A percentile compares a stretch with the other conserved stretches of the same genome.
phyloP scores from a whole-genome alignment of 2,329 filamentous ascomycete species.

The Aureobasidium mangrovei region DNA sequence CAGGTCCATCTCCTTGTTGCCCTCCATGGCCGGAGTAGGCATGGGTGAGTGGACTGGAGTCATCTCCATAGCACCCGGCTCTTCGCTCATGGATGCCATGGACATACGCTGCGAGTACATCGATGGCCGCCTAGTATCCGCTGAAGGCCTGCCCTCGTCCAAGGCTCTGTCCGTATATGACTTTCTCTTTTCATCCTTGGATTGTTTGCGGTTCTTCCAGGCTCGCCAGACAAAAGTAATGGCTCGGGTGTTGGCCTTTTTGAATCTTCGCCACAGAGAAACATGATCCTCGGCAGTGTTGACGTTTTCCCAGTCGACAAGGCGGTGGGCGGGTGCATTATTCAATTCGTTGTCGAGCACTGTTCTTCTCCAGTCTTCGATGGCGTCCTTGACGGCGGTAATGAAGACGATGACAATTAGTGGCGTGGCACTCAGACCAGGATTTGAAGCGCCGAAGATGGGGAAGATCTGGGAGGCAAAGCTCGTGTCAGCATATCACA shows the following conservation, averaged over 20 bases:
- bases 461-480: slow-evolving; percentile 65
- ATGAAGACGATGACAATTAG: slow-evolving; percentile 85
- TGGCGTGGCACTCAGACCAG: slow-evolving; percentile 80
- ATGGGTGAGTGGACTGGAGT: slow-evolving; percentile 82
- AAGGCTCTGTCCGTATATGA: slow-evolving; percentile 40
- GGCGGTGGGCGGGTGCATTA: slow-evolving; percentile 86
- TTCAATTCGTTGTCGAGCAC: slow-evolving; percentile 88
- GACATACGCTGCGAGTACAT: slow-evolving; percentile 46
- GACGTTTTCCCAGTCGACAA: slow-evolving; percentile 84
- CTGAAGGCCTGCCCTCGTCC: slow-evolving; percentile 56
- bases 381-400: slow-evolving; percentile 86
- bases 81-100: slow-evolving; percentile 21
- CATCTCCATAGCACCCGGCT: slow-evolving; percentile 76
- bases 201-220: slow-evolving; percentile 34
- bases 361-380: slow-evolving; percentile 91
- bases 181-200: slow-evolving; percentile 38
- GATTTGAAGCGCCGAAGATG: slow-evolving; percentile 88
- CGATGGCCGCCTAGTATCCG: slow-evolving; percentile 53
- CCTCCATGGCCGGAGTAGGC: slow-evolving; percentile 42
- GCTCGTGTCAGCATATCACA: slow-evolving; percentile 14
- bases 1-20: slow-evolving; percentile 28
- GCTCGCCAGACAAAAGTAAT: slow-evolving; percentile 47
- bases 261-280: slow-evolving; percentile 75
- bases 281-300: slow-evolving; percentile 85
- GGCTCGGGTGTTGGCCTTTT: slow-evolving; percentile 70